Evolutionary conservation across 2,329 filamentous ascomycete species (phyloP), one percentile per base, ranked within the genome.

Genomic region (Scedosporium aurantiacum): DNA sequence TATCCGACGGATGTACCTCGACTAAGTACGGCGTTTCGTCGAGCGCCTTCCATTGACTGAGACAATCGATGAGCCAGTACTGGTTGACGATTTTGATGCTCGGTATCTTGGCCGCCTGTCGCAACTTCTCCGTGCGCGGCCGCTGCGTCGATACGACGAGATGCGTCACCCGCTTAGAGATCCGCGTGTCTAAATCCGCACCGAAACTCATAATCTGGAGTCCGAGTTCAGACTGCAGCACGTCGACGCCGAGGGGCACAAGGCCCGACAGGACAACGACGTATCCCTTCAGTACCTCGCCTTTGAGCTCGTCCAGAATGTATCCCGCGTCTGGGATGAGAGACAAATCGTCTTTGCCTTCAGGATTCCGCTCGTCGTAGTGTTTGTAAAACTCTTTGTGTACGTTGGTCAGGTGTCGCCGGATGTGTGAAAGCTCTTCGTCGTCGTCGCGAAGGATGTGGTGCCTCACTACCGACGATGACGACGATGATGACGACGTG

Each of bases 11-110:
- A 59, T 91, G 86, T 2, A 91, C 80, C n/a, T 87, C 80, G 56
- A 96, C 72, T n/a, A 89, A 77, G 69, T 93, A 96, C 0, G 88
- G 86, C 2, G 79, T 79, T 71, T 97, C 92, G 61, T 94, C 86
- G 10, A 95, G 78, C 62, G 83, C 86, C 64, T 82, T 79, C 94
- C 94, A 99, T 71, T 88, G 87, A 27, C 85, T 88, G 65, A 97
- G 84, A 61, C 87, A 95, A 66, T 92, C 88, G 37, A 87, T 81
- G 32, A 99, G 84, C 94, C 94, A 99, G 68, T 90, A 85, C 60
- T 91, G 89, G 67, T 88, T 91, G 57, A 99, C 94, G 63, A 99
- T 96, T 71, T 91, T 92, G 73, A 97, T 89, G 59, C 85, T 84
- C 0, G 88, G 79, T 61, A 91, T 88, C 65, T 86, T 85, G 14